phyloP scores from a whole-genome alignment of 2,329 filamentous ascomycete genomes.

The Penicillium sp. region DNA sequence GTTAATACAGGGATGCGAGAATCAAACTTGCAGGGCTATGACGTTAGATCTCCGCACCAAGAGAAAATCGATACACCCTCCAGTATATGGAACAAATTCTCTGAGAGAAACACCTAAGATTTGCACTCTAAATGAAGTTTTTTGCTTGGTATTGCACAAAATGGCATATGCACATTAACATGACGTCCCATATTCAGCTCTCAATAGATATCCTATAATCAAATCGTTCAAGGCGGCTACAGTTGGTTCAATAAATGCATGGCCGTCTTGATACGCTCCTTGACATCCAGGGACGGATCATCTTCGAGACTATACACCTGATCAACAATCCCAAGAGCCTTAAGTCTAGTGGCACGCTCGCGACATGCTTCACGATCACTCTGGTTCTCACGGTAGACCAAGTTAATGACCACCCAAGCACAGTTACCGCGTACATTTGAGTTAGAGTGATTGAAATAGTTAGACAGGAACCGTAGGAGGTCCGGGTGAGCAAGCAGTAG shows the following conservation, averaged over 20 bases:
- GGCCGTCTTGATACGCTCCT: conserved; percentile 80
- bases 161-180: conserved; percentile 2
- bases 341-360: conserved; percentile 68
- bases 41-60: conserved; percentile 16
- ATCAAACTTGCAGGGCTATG: conserved; percentile 13
- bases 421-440: conserved; percentile 74
- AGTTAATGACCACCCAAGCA: conserved; percentile 81
- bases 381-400: conserved; percentile 78
- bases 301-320: conserved; percentile 64
- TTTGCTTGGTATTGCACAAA: neutral
- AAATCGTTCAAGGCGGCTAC: conserved; percentile 1
- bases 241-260: conserved; percentile 64
- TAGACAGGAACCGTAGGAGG: conserved; percentile 70
- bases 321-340: conserved; percentile 68
- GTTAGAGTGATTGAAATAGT: conserved; percentile 72
- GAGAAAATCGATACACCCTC: neutral
- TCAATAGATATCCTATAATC: neutral
- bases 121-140: neutral
- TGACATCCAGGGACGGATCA: conserved; percentile 78
- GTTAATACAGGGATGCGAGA: conserved; percentile 4
- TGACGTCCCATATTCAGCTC: neutral
- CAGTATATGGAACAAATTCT: neutral
- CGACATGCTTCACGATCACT: conserved; percentile 65
- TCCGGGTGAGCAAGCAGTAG: conserved; percentile 74
- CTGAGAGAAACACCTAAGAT: neutral